Evolutionary conservation across 306 rosid genomes (phyloP).

Genomic region (Abrus pulchellus): DNA sequence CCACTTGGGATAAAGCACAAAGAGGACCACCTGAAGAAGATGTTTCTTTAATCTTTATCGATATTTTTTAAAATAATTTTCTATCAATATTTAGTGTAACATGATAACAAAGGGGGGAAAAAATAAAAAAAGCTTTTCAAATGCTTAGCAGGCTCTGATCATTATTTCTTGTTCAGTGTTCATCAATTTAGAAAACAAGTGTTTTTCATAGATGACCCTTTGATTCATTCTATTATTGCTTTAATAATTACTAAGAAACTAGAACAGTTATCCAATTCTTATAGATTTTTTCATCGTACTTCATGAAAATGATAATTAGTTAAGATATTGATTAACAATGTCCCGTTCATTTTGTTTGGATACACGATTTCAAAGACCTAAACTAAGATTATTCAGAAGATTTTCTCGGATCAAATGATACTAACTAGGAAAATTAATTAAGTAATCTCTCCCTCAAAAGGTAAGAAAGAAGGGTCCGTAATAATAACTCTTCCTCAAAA

Average conservation of each 20-base stretch:
- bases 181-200: not conserved
- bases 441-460: not conserved
- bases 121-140: slow-evolving; percentile 8
- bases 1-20: slow-evolving; percentile 49
- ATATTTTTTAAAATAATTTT: not conserved
- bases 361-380: not conserved
- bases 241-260: not conserved
- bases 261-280: not conserved
- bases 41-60: slow-evolving; percentile 2
- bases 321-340: not conserved
- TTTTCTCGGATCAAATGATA: not conserved
- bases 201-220: not conserved
- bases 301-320: not conserved
- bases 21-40: not conserved
- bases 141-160: not conserved
- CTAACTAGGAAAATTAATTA: not conserved
- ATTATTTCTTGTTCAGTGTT: not conserved
- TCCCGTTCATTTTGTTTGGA: slow-evolving; percentile 1
- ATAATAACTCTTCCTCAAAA: not conserved
- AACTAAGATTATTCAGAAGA: not conserved
- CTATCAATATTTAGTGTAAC: not conserved
- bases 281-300: not conserved
- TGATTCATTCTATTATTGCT: not conserved
- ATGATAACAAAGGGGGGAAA: not conserved
- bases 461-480: not conserved